Evolutionary conservation across 352 stramenopile species (phyloP).

Genomic region (Pelagophyceae sp.): DNA sequence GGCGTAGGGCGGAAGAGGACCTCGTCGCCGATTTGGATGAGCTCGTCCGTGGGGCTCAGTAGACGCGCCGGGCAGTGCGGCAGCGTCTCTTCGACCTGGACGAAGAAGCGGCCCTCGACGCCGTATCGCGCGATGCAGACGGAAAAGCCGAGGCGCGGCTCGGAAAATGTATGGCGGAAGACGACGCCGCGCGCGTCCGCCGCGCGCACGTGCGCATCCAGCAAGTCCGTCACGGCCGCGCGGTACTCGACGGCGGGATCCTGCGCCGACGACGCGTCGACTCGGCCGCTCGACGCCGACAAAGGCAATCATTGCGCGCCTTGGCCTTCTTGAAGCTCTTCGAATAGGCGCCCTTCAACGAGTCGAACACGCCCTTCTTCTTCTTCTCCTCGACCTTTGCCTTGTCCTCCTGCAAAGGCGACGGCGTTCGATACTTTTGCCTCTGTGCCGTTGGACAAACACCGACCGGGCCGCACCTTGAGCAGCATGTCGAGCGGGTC

Average conservation of each 20-base stretch:
- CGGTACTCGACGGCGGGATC: neutral
- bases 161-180: neutral
- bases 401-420: neutral
- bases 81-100: conserved; percentile 2
- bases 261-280: neutral
- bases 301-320: too few relatives aligned
- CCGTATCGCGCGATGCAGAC: neutral
- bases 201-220: neutral
- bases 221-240: neutral
- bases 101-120: neutral
- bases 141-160: neutral
- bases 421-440: neutral
- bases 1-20: neutral
- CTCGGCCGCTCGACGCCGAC: too few relatives aligned
- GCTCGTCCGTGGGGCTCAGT: neutral
- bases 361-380: neutral
- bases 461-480: neutral
- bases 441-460: neutral
- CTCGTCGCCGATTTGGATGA: neutral
- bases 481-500: neutral
- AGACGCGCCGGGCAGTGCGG: neutral
- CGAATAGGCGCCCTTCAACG: neutral
- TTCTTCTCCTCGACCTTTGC: neutral
- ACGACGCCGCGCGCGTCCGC: neutral
- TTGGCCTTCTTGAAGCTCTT: too few relatives aligned